Base-by-base conservation (phyloP, 345 rosid genomes). In the Triadica sebifera region DNA sequence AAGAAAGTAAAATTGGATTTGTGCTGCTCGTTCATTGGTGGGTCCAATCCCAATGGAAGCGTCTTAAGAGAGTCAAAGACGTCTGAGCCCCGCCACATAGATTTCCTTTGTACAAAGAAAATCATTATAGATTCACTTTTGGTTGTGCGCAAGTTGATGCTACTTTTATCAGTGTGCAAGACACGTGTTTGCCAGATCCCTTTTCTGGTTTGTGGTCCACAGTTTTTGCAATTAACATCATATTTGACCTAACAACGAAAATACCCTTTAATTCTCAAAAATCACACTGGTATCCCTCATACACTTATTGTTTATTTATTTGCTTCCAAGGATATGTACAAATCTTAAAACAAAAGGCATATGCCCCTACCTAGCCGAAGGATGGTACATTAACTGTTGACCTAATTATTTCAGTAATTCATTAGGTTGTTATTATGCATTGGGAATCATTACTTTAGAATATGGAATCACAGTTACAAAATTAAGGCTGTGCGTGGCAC, bases 61-160 rank as follows among this genome's bases (percentile, higher is more conserved):
- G 67, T 59, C 8, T 74, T 4, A 71, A 52, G 73, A 72, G 45
- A 39, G 72, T 39, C 39, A 60, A 77, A 71, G 59, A 71, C 74
- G 70, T 43, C 62, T 65, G 71, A 70, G 75, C 55, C 7, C 3
- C 65, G 64, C 75, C 73, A 77, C 74, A 49, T 50, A 62, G 38
- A 49, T 62, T 49, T 72, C 74, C 68, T 29, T n/a, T 4, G 55
- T 17, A 34, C 49, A 12, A 34, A 60, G 59, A 16, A 22, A 52
- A 38, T 24, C 1, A 37, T 41, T 19, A 17, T 1, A 24, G 10
- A 58, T 37, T 16, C 52, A 20, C 22, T 43, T 7, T 29, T 37
- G 57, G 45, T 10, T 29, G 37, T 29, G 60, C 47, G 17, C 72
- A 69, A 69, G 46, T 52, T 51, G 58, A n/a, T 34, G 59, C 15